Base-by-base conservation (phyloP, 768 basidiomycete species). In the Omphalotus guepiniiformis region DNA sequence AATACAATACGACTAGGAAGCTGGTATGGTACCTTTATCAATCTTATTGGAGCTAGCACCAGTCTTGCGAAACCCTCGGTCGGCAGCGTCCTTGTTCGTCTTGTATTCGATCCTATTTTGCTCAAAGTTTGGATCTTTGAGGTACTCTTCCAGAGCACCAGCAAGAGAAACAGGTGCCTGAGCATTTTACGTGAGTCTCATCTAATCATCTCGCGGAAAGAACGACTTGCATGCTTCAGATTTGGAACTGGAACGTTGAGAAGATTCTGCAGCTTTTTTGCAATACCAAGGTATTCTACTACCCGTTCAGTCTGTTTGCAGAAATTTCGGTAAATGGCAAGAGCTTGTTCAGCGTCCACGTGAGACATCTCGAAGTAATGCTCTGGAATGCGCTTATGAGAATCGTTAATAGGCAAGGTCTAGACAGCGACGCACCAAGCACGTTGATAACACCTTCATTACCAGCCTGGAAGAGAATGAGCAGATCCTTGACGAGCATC, bases 291-390 rank as follows among this genome's bases (percentile, higher is more conserved):
- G 58, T 84, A 99, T 59, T 96, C 94, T 3, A 95, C 90, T 3
- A 97, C 94, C 29, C 73, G 74, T 58, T 97, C 93, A 0, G 95
- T 93, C 64, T 98, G 92, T 41, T 79, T 82, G 68, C 94, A 97
- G 66, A 99, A 99, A 51, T 86, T 81, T 46, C 92, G 88, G 71
- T 99, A 99, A 51, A 98, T 83, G 15, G 69, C 65, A 21, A 98
- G 78, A 2, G 95, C 89, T 26, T 88, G 82, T 29, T 78, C 69
- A 0, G 95, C 96, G 60, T 98, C 95, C n/a, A 83, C 66, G 53
- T 88, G 87, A 0, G 93, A 91, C 96, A 98, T 98, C 63, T 96
- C 94, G 58, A 98, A 97, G 66, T 96, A 99, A 67, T 95, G 88
- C 60, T 97, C 96, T 83, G 51, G 26, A n/a, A 66, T n/a, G n/a